Conservation (phyloP, 306 rosid species). For the Rubus parviflorus region DNA sequence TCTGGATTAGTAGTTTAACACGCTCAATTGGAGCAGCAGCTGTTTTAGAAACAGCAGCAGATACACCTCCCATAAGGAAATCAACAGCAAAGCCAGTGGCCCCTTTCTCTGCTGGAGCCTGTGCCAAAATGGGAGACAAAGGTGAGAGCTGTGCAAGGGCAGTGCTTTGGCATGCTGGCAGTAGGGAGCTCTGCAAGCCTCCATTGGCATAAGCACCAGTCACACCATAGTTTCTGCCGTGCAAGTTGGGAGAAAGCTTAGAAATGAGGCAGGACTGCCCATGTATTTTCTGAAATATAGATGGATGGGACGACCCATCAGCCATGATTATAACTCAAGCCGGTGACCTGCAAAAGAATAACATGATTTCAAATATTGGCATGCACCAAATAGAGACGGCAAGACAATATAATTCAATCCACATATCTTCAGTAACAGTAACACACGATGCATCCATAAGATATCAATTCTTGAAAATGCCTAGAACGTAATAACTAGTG, state of each 20-base stretch:
- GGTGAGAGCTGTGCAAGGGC: conserved; percentile 44
- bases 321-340: conserved; percentile 53
- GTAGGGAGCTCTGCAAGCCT: conserved; percentile 36
- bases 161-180: conserved; percentile 27
- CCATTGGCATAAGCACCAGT: conserved; percentile 39
- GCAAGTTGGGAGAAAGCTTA: conserved; percentile 51
- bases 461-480: background rate
- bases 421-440: background rate
- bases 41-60: conserved; percentile 90
- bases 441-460: background rate
- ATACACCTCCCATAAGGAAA: conserved; percentile 92
- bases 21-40: conserved; percentile 96
- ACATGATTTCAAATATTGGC: conserved; percentile 6
- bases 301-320: conserved; percentile 62
- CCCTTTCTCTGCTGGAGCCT: conserved; percentile 78
- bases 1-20: conserved; percentile 73
- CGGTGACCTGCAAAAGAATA: conserved; percentile 45
- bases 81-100: conserved; percentile 49
- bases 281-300: conserved; percentile 66
- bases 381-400: background rate
- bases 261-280: conserved; percentile 65
- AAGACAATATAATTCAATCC: background rate
- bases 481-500: background rate
- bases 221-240: conserved; percentile 32
- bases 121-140: conserved; percentile 38